Base-by-base conservation (phyloP, 225 moss, liverwort and hornwort genomes). In the Rhytidiadelphus loreus region DNA sequence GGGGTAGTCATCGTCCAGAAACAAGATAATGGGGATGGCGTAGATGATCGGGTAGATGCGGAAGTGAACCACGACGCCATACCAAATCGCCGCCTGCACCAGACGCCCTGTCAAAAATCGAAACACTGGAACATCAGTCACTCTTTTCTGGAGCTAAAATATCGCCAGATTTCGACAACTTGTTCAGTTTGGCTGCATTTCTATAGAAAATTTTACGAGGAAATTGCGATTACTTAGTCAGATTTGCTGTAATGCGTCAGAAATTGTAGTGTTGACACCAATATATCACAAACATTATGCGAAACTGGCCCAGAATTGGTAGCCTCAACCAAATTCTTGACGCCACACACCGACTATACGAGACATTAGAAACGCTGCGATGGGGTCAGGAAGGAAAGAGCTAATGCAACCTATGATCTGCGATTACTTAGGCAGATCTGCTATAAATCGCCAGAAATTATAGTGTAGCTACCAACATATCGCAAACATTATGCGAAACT, bases 41-140 rank as follows among this genome's bases (percentile, higher is more conserved):
- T 97, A 96, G 57, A 99, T 97, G 85, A 99, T 95, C 11, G 99
- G 99, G 81, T 97, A 99, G 86, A 96, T 97, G 87, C 99, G 94
- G 46, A 99, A 96, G 57, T 97, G 99, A 44, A 99, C 97, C 81
- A 97, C 93, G 37, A 94, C 80, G 88, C 99, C 99, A 77, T 96
- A 97, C 97, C 96, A 99, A n/a, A 99, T 86, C 26, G 97, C 95
- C 52, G 96, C 97, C 92, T 99, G 96, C 70, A 95, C 58, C 86
- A 97, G 75, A 75, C 94, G 95, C 68, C 96, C 98, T 98, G 93
- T 62, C 87, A 26, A 59, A 78, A 64, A 84, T 39, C 41, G 43
- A 87, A 65, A 35, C 69, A 30, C 71, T 21, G 46, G 20, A 62
- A 56, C 26, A 13, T 89, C 80, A 91, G 44, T 29, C 28, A 39